Base-by-base conservation (phyloP, 345 rosid species). In the Eutrema japonicum region DNA sequence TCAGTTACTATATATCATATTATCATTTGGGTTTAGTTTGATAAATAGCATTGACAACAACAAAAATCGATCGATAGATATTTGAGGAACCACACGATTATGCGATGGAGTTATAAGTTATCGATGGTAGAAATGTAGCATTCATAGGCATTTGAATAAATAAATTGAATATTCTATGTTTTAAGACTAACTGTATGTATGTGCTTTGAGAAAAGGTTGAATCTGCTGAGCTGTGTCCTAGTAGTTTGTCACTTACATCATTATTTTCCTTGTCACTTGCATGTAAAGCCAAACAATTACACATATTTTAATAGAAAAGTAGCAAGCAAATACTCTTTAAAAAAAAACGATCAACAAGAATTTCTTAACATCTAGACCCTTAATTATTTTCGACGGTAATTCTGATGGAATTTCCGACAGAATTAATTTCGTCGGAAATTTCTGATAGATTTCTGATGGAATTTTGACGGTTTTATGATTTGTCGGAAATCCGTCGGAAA, bases 161-260 rank as follows among this genome's bases (percentile, higher is more conserved):
- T 0, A 2, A 8, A 38, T 38, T 38, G 3, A 8, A 38, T 8
- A 38, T 38, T 8, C 12, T 38, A 38, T 38, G 0, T 8, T 9
- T 38, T 38, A 3, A 38, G 42, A 38, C 11, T 18, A 11, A 38
- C 29, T 14, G 11, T 35, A 7, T 33, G 5, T 38, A 11, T 59
- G 48, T 62, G 26, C 52, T 63, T 63, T 45, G 67, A 29, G 41
- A 63, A 32, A 63, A 63, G 14, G 40, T 46, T 30, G 40, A 46
- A 46, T 32, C n/a, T 63, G 68, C 53, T 63, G 68, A 63, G 68
- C 41, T 63, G 68, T 63, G 40, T 63, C 53, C 53, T 63, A 8
- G 53, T 64, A 16, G 68, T 46, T 46, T 64, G 68, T 47, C 68
- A 64, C 42, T 46, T 30, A 4, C 16, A 47, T 64, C 30, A 14